These are phyloP conservation scores for Pestalotiopsis sp. DNA, from an alignment of 2,329 filamentous ascomycete species.

Conservation along the genomic window DNA sequence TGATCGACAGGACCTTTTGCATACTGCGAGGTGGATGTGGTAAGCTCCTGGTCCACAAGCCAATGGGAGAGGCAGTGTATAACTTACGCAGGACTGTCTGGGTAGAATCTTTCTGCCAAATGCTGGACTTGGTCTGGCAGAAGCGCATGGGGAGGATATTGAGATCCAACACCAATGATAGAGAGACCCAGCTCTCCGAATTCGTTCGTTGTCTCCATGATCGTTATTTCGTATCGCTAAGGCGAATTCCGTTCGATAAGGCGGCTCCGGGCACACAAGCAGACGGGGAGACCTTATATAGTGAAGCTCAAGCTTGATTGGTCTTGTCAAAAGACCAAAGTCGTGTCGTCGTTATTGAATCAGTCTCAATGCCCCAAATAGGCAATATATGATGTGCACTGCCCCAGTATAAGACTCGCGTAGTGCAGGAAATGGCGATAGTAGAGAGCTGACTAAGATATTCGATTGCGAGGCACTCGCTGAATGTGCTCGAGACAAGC, in stretches of 20 bases:
- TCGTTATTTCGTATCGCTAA: not conserved
- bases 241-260: not conserved
- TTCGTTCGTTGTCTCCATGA: conserved; percentile 44
- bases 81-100: conserved; percentile 60
- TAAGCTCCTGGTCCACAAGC: not conserved
- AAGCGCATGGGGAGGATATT: conserved; percentile 63
- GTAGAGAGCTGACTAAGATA: not conserved
- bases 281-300: not conserved
- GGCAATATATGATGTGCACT: not conserved
- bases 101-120: conserved; percentile 60
- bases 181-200: conserved; percentile 60
- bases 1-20: conserved; percentile 65
- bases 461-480: not conserved
- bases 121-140: conserved; percentile 52
- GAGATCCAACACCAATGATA: conserved; percentile 59
- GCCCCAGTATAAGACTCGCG: not conserved
- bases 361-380: not conserved
- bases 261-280: not conserved
- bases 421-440: not conserved
- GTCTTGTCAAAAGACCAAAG: not conserved
- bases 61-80: conserved; percentile 1
- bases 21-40: conserved; percentile 45
- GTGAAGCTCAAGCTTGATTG: not conserved
- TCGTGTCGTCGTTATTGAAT: not conserved
- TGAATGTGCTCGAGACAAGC: not conserved